Base-by-base conservation (phyloP, 139 green algal species). In the Microglena sp. region DNA sequence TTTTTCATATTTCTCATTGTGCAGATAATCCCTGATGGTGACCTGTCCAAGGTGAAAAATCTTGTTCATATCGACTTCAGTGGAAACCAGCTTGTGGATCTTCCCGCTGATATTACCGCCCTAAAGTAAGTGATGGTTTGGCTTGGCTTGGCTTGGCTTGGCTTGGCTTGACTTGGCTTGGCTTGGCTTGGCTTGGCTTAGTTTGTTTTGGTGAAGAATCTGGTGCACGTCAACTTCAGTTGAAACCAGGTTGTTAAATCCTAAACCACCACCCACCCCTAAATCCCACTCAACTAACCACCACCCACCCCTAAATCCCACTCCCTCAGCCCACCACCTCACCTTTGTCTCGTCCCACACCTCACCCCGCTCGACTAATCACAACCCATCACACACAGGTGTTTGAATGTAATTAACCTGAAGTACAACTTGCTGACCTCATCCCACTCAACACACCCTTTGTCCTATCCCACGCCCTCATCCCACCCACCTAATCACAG, bases 51-150 rank as follows among this genome's bases (percentile, higher is more conserved):
- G 6, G 28, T 68, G 18, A 35, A 44, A 18, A 7, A 66, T 33
- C 40, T 72, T 2, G 18, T 40, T 1, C 3, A 24, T 4, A 31
- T 72, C 3, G n/a, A 56, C 30, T 43, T 72, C 3, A 45, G 56
- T 3, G 26, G 26, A 18, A 72, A 72, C 43, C 29, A 36, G 55
- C 18, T 72, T 1, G 11, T 4, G 2, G 36, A 15, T 4, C 55
- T 72, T 21, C 66, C 66, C 7, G 56, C 60, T 2, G 66, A 72
- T 8, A 66, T 72, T 21, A 21, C 34, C 8, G 32, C 33, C 22
- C 32, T 28, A 21, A 28, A 7, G 60, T 27, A 66, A 45, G 34
- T 22, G 29, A n/a, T n/a, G 22, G 36, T 58, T 28, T 27, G 33
- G 31, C 28, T 28, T 32, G 31, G 21, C 18, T 22, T 32, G 7